Evolutionary conservation across 352 stramenopile species (phyloP).

Genomic region (Pythium brachiatum): DNA sequence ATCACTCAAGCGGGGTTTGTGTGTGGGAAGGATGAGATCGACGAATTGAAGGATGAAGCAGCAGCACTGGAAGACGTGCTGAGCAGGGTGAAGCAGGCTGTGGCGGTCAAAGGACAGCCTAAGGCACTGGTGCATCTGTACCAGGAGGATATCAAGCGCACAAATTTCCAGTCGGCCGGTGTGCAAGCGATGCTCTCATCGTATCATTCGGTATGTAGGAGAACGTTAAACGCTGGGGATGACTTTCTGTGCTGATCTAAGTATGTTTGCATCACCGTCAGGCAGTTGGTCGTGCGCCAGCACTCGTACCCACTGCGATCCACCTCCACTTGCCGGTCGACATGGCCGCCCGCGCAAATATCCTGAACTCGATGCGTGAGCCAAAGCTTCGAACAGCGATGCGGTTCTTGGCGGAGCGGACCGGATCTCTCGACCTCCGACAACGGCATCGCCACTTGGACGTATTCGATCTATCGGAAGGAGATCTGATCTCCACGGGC

Average conservation of each 20-base stretch:
- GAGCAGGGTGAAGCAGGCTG: neutral
- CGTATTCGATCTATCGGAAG: neutral
- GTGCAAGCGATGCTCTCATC: constrained; percentile 1
- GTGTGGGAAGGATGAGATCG: neutral
- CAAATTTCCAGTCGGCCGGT: neutral
- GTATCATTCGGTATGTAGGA: neutral
- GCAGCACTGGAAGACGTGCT: neutral
- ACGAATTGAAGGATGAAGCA: neutral
- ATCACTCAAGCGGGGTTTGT: neutral
- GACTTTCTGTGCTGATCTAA: too few relatives aligned
- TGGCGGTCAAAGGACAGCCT: neutral
- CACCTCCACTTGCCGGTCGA: constrained; percentile 9
- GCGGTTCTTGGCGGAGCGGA: constrained; percentile 9
- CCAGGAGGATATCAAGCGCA: neutral
- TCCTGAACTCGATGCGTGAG: neutral
- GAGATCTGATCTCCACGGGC: neutral
- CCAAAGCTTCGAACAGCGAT: neutral
- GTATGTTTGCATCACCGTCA: too few relatives aligned
- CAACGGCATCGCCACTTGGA: neutral
- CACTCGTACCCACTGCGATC: neutral
- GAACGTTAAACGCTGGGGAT: too few relatives aligned
- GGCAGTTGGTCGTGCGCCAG: neutral
- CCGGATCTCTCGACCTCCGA: constrained; percentile 6
- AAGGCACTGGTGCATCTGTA: neutral
- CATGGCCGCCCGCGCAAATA: neutral